Percentiles rank a stretch among this genome's conserved stretches.
phyloP scores from a whole-genome alignment of 2,329 filamentous ascomycete species.

The Sporothrix schenckii region DNA sequence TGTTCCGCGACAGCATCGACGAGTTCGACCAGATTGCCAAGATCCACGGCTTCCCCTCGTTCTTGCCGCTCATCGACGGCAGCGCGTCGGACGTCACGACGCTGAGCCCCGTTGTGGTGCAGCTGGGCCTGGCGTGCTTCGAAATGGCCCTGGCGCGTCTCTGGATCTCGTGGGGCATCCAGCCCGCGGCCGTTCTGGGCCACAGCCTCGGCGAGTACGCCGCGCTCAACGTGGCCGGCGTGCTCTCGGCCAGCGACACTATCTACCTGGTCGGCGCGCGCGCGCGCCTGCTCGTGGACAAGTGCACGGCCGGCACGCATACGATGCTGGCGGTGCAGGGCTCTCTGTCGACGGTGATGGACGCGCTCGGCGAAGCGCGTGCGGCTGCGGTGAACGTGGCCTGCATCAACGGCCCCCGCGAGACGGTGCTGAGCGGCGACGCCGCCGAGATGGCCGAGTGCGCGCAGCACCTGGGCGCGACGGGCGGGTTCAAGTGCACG shows the following conservation, averaged over 20 bases:
- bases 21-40: slow-evolving; percentile 59
- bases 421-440: slow-evolving; percentile 68
- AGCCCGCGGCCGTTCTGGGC: slow-evolving; percentile 58
- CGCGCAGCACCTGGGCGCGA: slow-evolving; percentile 43
- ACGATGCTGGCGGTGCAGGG: slow-evolving; percentile 57
- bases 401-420: slow-evolving; percentile 74
- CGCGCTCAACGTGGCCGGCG: slow-evolving; percentile 69
- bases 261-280: slow-evolving; percentile 71
- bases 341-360: slow-evolving; percentile 55
- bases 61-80: slow-evolving; percentile 56
- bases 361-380: slow-evolving; percentile 52
- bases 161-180: slow-evolving; percentile 60
- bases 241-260: slow-evolving; percentile 70
- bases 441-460: slow-evolving; percentile 50
- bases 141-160: slow-evolving; percentile 61
- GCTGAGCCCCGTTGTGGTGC: slow-evolving; percentile 55
- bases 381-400: slow-evolving; percentile 55
- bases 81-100: slow-evolving; percentile 49
- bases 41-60: slow-evolving; percentile 59
- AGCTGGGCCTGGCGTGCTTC: slow-evolving; percentile 58
- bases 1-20: slow-evolving; percentile 58
- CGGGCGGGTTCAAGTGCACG: slow-evolving; percentile 48
- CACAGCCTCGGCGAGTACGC: slow-evolving; percentile 75
- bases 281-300: slow-evolving; percentile 65
- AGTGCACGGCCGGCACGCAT: slow-evolving; percentile 68